Conservation (phyloP, 2,329 filamentous ascomycete genomes). For the Colletotrichum abscissum region DNA sequence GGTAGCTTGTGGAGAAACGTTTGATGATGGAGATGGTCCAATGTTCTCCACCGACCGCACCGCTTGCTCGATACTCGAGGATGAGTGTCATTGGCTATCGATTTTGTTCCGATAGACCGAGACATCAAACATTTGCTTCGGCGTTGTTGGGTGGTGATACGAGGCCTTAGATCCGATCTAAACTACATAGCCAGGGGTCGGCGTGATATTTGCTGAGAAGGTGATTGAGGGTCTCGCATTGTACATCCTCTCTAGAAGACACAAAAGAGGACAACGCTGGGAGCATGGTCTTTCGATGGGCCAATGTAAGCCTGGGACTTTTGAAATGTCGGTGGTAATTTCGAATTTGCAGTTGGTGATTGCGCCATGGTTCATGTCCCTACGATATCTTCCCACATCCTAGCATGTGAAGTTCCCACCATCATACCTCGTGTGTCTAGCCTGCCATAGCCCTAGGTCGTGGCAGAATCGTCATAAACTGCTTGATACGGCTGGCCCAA, state of each 20-base stretch:
- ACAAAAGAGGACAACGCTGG: background rate
- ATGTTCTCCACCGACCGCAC: too few relatives aligned
- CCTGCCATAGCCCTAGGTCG: background rate
- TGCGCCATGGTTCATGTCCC: background rate
- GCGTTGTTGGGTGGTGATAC: background rate
- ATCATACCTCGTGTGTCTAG: background rate
- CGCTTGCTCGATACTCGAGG: background rate
- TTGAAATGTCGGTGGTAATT: accelerated
- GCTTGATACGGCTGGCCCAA: background rate
- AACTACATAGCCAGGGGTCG: background rate
- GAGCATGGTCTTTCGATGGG: too few relatives aligned
- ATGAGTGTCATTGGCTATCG: too few relatives aligned
- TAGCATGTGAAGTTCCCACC: background rate
- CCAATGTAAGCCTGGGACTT: background rate
- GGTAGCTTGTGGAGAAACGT: background rate
- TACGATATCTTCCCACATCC: background rate
- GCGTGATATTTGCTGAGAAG: background rate
- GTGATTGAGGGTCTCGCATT: background rate
- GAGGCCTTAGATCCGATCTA: background rate
- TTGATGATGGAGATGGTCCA: too few relatives aligned
- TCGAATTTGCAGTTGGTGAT: background rate
- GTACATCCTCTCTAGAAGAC: background rate
- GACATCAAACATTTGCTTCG: background rate
- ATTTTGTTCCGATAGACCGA: too few relatives aligned
- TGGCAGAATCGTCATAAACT: background rate